Conservation (phyloP, 495 filamentous ascomycete species). For the Penicillium silybi region DNA sequence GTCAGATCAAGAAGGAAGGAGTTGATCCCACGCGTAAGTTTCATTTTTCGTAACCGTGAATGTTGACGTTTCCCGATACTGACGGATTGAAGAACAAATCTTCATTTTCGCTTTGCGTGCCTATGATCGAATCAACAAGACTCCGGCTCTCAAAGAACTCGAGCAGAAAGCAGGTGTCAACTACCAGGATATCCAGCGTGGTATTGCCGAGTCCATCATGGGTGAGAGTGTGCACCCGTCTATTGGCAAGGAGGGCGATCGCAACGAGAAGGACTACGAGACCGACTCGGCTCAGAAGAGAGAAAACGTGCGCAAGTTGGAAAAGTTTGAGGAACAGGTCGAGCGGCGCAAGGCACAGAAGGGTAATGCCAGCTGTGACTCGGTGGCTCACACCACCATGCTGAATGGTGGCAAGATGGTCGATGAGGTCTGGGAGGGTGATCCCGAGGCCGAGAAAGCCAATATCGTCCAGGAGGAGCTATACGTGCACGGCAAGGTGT, state of each 20-base stretch:
- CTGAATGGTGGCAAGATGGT: slow-evolving; percentile 58
- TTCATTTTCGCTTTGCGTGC: slow-evolving; percentile 90
- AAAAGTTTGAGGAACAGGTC: slow-evolving; percentile 59
- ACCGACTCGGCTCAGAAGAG: slow-evolving; percentile 34
- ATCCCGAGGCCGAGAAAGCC: slow-evolving; percentile 67
- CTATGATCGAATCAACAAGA: slow-evolving; percentile 87
- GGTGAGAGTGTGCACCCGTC: slow-evolving; percentile 63
- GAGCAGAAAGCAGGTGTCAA: slow-evolving; percentile 75
- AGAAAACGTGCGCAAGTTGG: slow-evolving; percentile 49
- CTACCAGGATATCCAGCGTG: slow-evolving; percentile 81
- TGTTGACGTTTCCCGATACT: too few species aligned
- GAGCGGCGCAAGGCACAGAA: slow-evolving; percentile 36
- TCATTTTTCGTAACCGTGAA: too few species aligned
- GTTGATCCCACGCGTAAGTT: slow-evolving; percentile 62
- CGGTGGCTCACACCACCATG: slow-evolving; percentile 81
- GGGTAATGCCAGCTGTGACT: slow-evolving; percentile 51
- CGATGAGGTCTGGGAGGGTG: slow-evolving; percentile 69
- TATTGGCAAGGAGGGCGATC: slow-evolving; percentile 48
- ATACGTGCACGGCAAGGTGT: slow-evolving; percentile 85
- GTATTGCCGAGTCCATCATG: slow-evolving; percentile 83
- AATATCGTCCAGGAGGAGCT: slow-evolving; percentile 94
- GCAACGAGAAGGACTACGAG: slow-evolving; percentile 37
- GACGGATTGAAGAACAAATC: slow-evolving; percentile 53
- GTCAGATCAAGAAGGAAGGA: slow-evolving; percentile 69
- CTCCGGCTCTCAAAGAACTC: slow-evolving; percentile 58